Conservation (phyloP, 306 rosid species). For the Mimosa bimucronata region DNA sequence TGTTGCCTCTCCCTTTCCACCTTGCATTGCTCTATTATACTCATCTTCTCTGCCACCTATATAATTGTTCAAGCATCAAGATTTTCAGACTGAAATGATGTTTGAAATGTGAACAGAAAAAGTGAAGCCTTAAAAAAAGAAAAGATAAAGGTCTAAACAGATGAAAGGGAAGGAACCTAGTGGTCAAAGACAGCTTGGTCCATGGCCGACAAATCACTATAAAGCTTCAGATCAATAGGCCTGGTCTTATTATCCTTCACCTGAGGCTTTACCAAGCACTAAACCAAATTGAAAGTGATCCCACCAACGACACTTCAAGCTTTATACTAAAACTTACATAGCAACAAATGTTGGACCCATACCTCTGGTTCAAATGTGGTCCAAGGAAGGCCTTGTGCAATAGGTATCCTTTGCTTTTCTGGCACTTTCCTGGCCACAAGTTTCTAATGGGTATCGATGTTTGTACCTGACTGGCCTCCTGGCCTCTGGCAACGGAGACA, state of each 20-base stretch:
- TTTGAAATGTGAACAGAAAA: not conserved
- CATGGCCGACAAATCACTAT: slow-evolving; percentile 72
- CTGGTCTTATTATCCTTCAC: slow-evolving; percentile 79
- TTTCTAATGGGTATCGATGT: too few relatives aligned
- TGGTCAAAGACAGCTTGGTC: slow-evolving; percentile 84
- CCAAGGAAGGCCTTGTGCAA: slow-evolving; percentile 97
- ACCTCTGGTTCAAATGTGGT: slow-evolving; percentile 97
- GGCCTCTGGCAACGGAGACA: too few relatives aligned
- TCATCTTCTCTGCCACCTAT: slow-evolving; percentile 79
- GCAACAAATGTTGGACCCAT: slow-evolving; percentile 5
- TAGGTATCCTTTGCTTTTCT: slow-evolving; percentile 71
- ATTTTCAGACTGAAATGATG: not conserved
- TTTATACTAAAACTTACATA: not conserved
- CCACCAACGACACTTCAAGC: slow-evolving; percentile 1
- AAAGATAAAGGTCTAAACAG: not conserved
- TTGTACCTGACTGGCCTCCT: too few relatives aligned
- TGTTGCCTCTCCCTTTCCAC: slow-evolving; percentile 79
- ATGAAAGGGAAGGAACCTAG: slow-evolving; percentile 57
- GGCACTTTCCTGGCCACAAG: slow-evolving; percentile 79
- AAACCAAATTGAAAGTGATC: slow-evolving; percentile 39
- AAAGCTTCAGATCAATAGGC: slow-evolving; percentile 69
- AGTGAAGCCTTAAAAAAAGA: slow-evolving; percentile 2
- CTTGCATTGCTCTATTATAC: slow-evolving; percentile 74
- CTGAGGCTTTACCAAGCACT: slow-evolving; percentile 74
- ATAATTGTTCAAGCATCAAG: slow-evolving; percentile 26